Base-by-base conservation (phyloP, 305 asterid genomes). In the Withania somnifera region DNA sequence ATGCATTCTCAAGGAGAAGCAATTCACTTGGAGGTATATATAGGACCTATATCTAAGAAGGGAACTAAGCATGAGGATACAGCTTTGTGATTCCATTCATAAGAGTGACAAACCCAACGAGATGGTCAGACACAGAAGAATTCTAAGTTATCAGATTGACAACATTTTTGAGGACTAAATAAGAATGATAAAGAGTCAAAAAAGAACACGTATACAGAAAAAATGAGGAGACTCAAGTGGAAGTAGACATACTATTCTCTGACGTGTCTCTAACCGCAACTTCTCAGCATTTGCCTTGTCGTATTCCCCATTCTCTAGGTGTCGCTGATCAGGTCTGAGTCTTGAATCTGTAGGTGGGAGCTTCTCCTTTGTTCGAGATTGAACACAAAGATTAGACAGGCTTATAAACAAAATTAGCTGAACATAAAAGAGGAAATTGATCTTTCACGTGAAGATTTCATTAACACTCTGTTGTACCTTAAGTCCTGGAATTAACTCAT, bases 341-440 rank as follows among this genome's bases (percentile, higher is more conserved):
- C 99, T 93, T 54, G 99, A 94, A 86, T 95, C 99, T 40, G 99
- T 95, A 34, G 98, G 99, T 81, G 99, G 99, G 75, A 95, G 95
- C 92, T 90, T 94, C 90, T 94, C 98, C 99, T 95, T 86, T 86
- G 91, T 84, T 88, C 89, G 80, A 84, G 82, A 86, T 82, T 79
- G 92, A 87, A 89, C 68, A 87, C 79, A 60, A 84, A 84, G 82
- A 88, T 92, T 90, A 93, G 90, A 85, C 82, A 84, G 87, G 84
- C 87, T n/a, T 84, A 86, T 82, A 88, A 71, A 86, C 84, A 69
- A 84, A 77, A 84, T 82, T 82, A 83, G 79, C 82, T 53, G 17
- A 83, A 63, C 82, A 78, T 77, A 84, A 34, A 83, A 53, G 81
- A 82, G 79, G 34, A 83, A 85, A 77, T 19, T 47, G 80, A 81